Conservation (phyloP, 768 basidiomycete genomes). For the Nidula microcarpa region DNA sequence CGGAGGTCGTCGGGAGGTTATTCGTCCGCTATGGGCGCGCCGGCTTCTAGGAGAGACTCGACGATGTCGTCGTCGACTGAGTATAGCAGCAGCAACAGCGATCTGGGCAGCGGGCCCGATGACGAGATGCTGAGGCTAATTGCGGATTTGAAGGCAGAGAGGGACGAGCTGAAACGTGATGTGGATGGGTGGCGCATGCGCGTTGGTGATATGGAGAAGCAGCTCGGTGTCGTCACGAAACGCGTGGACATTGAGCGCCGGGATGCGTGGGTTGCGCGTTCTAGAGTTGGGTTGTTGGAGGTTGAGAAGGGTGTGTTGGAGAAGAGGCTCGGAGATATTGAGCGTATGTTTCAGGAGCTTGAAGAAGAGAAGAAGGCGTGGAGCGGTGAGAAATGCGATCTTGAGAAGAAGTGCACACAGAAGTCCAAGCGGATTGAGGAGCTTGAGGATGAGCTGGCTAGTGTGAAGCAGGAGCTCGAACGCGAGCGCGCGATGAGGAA, state of each 20-base stretch:
- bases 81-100: conserved; percentile 25
- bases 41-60: conserved; percentile 48
- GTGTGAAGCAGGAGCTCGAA: conserved; percentile 22
- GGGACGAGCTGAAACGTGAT: conserved; percentile 86
- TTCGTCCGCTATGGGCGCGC: conserved; percentile 19
- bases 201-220: conserved; percentile 74
- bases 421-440: conserved; percentile 13
- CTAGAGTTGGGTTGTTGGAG: conserved; percentile 61
- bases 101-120: conserved; percentile 45
- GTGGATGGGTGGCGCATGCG: conserved; percentile 84
- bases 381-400: conserved; percentile 18
- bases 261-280: conserved; percentile 83
- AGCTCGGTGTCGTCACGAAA: conserved; percentile 58
- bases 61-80: conserved; percentile 37
- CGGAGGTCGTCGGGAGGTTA: conserved; percentile 28
- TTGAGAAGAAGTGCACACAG: conserved; percentile 31
- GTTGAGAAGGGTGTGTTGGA: conserved; percentile 61
- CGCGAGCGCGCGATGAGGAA: conserved; percentile 16
- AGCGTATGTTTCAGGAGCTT: conserved; percentile 21
- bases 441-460: conserved; percentile 52
- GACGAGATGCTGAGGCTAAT: conserved; percentile 80
- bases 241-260: conserved; percentile 75
- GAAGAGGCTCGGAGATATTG: conserved; percentile 39
- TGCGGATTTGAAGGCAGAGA: conserved; percentile 79
- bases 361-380: conserved; percentile 21